Evolutionary conservation across 2,329 filamentous ascomycete genomes (phyloP).

Genomic region (Aspergillus ustus): DNA sequence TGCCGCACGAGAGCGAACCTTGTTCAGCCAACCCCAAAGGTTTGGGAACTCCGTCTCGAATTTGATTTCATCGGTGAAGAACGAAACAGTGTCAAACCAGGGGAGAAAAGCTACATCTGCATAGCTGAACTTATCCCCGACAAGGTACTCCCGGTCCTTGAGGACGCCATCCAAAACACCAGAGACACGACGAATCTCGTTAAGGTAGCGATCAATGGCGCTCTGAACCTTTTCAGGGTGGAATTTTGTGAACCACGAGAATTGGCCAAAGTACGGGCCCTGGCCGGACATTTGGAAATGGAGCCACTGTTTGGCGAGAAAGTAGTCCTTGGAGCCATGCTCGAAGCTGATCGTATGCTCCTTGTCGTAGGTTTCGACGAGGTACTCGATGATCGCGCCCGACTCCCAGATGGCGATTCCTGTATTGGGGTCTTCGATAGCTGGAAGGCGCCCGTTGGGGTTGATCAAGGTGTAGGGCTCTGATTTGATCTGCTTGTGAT

Average conservation of each 20-base stretch:
- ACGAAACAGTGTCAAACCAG: constrained; percentile 35
- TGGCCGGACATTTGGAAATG: constrained; percentile 53
- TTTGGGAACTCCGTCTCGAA: constrained; percentile 35
- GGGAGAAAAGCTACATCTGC: constrained; percentile 48
- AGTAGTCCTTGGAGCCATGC: constrained; percentile 39
- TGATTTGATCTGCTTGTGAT: constrained; percentile 48
- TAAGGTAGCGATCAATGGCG: constrained; percentile 51
- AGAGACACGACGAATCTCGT: constrained; percentile 50
- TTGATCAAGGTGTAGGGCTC: constrained; percentile 40
- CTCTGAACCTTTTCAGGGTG: constrained; percentile 49
- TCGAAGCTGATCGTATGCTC: constrained; percentile 46
- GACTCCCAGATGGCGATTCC: constrained; percentile 46
- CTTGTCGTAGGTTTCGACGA: constrained; percentile 51
- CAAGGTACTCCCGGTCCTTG: constrained; percentile 43
- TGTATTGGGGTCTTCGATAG: constrained; percentile 53
- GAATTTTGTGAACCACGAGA: constrained; percentile 47
- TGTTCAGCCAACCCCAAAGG: constrained; percentile 36
- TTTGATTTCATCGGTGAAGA: constrained; percentile 22
- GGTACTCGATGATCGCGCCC: constrained; percentile 27
- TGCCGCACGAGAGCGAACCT: constrained; percentile 32
- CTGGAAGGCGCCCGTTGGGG: constrained; percentile 28
- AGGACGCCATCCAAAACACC: constrained; percentile 51
- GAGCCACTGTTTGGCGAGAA: constrained; percentile 50
- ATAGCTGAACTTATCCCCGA: constrained; percentile 50
- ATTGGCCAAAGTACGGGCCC: constrained; percentile 56